These are phyloP conservation scores for Phialocephala subalpina DNA, from an alignment of 2,329 filamentous ascomycete species.

Conservation along the genomic window DNA sequence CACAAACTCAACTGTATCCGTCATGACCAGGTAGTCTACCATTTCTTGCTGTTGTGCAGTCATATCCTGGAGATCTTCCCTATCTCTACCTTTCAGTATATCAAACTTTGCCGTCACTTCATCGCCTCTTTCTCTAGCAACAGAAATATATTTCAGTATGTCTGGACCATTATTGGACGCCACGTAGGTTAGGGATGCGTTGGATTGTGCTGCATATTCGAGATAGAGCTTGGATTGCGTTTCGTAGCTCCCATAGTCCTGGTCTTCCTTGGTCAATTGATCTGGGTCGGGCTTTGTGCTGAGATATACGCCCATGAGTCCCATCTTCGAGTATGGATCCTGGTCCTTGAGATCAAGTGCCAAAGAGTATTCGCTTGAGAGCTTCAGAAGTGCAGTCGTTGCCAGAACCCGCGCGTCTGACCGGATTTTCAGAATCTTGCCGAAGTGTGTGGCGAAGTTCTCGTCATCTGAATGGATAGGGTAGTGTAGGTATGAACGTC, in stretches of 20 bases:
- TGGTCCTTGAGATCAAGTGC: slow-evolving; percentile 3
- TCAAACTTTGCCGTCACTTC: slow-evolving; percentile 51
- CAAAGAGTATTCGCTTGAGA: slow-evolving; percentile 24
- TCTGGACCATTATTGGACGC: slow-evolving; percentile 50
- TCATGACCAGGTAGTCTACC: slow-evolving; percentile 57
- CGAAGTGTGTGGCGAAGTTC: slow-evolving; percentile 33
- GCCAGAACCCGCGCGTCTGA: slow-evolving; percentile 34
- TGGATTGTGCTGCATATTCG: slow-evolving; percentile 39
- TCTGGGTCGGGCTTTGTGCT: slow-evolving; percentile 33
- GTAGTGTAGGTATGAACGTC: slow-evolving; percentile 36
- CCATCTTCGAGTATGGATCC: slow-evolving; percentile 19
- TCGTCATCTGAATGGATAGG: slow-evolving; percentile 33
- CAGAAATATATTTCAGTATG: slow-evolving; percentile 46
- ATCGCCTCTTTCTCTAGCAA: slow-evolving; percentile 45
- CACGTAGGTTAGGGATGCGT: slow-evolving; percentile 48
- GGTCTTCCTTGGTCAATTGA: slow-evolving; percentile 16
- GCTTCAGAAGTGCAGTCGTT: slow-evolving; percentile 30
- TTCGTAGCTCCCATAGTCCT: slow-evolving; percentile 30
- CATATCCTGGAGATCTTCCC: slow-evolving; percentile 45
- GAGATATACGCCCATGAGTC: slow-evolving; percentile 37
- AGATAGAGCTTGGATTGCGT: slow-evolving; percentile 48
- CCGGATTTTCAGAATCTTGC: slow-evolving; percentile 38
- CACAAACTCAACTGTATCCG: slow-evolving; percentile 50
- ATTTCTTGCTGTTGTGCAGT: slow-evolving; percentile 55
- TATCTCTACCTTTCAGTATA: slow-evolving; percentile 48